phyloP scores from a whole-genome alignment of 805 yeast genomes.

The Pichia ethanolica region DNA sequence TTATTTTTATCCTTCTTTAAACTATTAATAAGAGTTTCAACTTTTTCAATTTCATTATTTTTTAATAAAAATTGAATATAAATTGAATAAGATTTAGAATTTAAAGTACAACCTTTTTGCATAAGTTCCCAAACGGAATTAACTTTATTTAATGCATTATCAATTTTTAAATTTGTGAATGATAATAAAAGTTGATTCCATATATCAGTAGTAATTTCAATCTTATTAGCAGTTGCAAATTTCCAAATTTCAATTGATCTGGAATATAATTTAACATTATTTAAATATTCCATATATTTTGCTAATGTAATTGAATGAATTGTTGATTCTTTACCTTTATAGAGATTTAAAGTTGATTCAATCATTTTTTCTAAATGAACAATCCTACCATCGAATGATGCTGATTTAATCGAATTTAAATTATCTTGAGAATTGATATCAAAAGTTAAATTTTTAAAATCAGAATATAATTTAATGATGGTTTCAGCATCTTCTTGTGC shows the following conservation, averaged over 20 bases:
- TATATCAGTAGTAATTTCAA: constrained; percentile 27
- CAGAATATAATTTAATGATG: constrained; percentile 7
- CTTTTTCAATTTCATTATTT: constrained; percentile 34
- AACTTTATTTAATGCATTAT: constrained; percentile 29
- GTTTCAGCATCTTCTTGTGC: constrained; percentile 4
- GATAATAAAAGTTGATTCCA: constrained; percentile 53
- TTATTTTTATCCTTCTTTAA: constrained; percentile 28
- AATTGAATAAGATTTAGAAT: constrained; percentile 41
- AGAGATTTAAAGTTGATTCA: constrained; percentile 4
- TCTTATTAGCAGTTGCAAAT: constrained; percentile 22
- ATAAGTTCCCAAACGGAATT: constrained; percentile 30
- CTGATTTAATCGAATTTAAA: constrained; percentile 3
- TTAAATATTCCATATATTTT: constrained; percentile 13
- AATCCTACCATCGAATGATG: constrained; percentile 7
- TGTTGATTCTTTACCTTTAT: constrained; percentile 1
- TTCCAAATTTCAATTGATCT: constrained; percentile 12
- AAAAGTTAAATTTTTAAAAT: constrained; percentile 1
- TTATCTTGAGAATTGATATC: constrained; percentile 30
- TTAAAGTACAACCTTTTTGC: constrained; percentile 30
- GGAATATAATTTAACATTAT: constrained; percentile 7
- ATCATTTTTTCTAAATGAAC: constrained; percentile 7
- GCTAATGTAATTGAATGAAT: constrained; percentile 11
- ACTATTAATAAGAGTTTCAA: constrained; percentile 30
- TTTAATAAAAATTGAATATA: constrained; percentile 42
- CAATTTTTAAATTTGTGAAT: constrained; percentile 21